Evolutionary conservation across 805 yeast species (phyloP).

Genomic region (Candida endomychidarum): DNA sequence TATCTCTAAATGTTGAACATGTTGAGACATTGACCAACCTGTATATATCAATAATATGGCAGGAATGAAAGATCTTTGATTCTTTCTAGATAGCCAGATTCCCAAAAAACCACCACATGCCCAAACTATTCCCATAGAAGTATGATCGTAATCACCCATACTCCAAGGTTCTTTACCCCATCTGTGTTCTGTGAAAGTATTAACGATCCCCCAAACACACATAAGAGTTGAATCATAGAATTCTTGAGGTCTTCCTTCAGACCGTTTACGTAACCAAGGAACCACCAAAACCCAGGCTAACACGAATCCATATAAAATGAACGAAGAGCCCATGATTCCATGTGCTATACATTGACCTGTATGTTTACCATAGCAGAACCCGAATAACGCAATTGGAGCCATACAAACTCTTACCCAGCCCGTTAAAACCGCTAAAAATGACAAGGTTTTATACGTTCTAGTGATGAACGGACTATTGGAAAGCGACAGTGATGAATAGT

Average conservation of each 20-base stretch:
- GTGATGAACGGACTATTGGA: not conserved
- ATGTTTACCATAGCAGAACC: slow-evolving; percentile 80
- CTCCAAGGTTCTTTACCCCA: slow-evolving; percentile 91
- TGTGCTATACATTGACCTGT: slow-evolving; percentile 97
- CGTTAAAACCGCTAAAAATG: slow-evolving; percentile 48
- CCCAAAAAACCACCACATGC: slow-evolving; percentile 94
- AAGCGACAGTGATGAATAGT: slow-evolving; percentile 25
- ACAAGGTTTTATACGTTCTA: slow-evolving; percentile 39
- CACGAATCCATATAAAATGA: slow-evolving; percentile 75
- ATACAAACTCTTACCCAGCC: slow-evolving; percentile 82
- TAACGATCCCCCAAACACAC: slow-evolving; percentile 88
- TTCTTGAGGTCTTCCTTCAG: slow-evolving; percentile 55
- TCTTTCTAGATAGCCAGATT: slow-evolving; percentile 58
- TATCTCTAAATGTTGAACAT: slow-evolving; percentile 69
- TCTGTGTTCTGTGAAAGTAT: slow-evolving; percentile 94
- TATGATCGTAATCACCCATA: slow-evolving; percentile 93
- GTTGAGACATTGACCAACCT: slow-evolving; percentile 94
- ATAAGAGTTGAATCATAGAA: slow-evolving; percentile 78
- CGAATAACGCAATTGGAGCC: slow-evolving; percentile 81
- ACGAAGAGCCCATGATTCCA: slow-evolving; percentile 94
- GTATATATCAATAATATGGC: slow-evolving; percentile 80
- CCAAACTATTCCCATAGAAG: slow-evolving; percentile 96
- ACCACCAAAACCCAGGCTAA: slow-evolving; percentile 64
- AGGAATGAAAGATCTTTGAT: slow-evolving; percentile 76
- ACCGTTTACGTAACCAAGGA: slow-evolving; percentile 65